Evolutionary conservation across 768 basidiomycete genomes (phyloP).

Genomic region (Mycena capillaripes): DNA sequence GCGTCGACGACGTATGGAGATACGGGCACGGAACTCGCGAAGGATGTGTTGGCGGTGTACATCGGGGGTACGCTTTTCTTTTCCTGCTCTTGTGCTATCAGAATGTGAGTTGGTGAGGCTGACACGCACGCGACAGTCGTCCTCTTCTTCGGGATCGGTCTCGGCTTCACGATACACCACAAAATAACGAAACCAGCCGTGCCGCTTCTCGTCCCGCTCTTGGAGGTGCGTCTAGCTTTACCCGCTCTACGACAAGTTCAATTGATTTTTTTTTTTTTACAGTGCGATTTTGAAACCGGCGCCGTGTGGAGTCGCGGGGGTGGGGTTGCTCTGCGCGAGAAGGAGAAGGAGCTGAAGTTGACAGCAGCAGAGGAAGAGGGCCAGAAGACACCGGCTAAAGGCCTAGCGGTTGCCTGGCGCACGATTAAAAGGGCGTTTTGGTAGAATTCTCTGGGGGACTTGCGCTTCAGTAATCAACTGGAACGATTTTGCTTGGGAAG

Average conservation of each 20-base stretch:
- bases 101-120: background rate
- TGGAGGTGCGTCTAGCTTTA: background rate
- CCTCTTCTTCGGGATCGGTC: conserved; percentile 25
- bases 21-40: conserved; percentile 60
- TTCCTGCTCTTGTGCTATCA: background rate
- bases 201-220: conserved; percentile 20
- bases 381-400: background rate
- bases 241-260: too few relatives aligned
- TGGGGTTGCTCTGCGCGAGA: conserved; percentile 50
- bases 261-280: conserved; percentile 52
- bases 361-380: background rate
- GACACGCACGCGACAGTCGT: conserved; percentile 4
- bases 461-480: too few relatives aligned
- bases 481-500: too few relatives aligned
- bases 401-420: background rate
- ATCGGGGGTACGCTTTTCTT: conserved; percentile 6
- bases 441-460: background rate
- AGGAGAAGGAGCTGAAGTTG: conserved; percentile 41
- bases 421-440: background rate
- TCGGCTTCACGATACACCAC: conserved; percentile 28
- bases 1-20: conserved; percentile 57
- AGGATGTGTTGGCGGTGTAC: conserved; percentile 29
- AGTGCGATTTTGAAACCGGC: conserved; percentile 63
- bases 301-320: conserved; percentile 67
- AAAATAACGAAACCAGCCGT: conserved; percentile 25